A percentile compares a stretch with the other conserved stretches of the same genome.
These are phyloP conservation scores for Camellia japonica DNA, from an alignment of 148 eudicot genomes.

Conservation along the genomic window DNA sequence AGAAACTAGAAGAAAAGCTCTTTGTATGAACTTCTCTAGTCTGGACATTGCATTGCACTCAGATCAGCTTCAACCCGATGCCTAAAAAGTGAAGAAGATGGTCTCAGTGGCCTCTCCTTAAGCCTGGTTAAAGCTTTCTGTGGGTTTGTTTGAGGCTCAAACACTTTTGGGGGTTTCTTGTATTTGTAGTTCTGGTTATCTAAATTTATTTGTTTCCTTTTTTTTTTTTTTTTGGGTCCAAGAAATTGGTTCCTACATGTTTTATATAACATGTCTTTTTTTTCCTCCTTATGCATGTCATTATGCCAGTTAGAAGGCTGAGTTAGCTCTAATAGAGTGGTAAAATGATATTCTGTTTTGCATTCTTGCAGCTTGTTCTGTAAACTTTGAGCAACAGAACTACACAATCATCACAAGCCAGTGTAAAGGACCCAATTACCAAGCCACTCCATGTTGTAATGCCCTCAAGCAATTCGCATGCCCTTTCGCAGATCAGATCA, in stretches of 20 bases:
- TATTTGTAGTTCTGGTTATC: too few species aligned
- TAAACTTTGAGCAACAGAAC: conserved; percentile 67
- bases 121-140: too few species aligned
- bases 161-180: too few species aligned
- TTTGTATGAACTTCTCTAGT: too few species aligned
- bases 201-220: neutral
- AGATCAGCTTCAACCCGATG: too few species aligned
- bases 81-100: too few species aligned
- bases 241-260: neutral
- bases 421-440: conserved; percentile 79
- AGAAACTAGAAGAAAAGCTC: too few species aligned
- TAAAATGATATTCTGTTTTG: neutral
- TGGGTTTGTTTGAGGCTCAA: too few species aligned
- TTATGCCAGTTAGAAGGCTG: neutral
- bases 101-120: too few species aligned
- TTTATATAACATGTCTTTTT: neutral
- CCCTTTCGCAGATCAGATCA: conserved; percentile 40
- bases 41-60: too few species aligned
- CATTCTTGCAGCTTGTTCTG: conserved; percentile 49
- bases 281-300: neutral
- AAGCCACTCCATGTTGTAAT: conserved; percentile 37
- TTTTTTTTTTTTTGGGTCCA: neutral
- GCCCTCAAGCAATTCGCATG: conserved; percentile 60
- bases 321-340: neutral
- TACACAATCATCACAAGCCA: conserved; percentile 78